Evolutionary conservation across 202 grass and related monocot species (phyloP), one percentile per base, ranked within the genome.

Genomic region (Hordeum pubiflorum): DNA sequence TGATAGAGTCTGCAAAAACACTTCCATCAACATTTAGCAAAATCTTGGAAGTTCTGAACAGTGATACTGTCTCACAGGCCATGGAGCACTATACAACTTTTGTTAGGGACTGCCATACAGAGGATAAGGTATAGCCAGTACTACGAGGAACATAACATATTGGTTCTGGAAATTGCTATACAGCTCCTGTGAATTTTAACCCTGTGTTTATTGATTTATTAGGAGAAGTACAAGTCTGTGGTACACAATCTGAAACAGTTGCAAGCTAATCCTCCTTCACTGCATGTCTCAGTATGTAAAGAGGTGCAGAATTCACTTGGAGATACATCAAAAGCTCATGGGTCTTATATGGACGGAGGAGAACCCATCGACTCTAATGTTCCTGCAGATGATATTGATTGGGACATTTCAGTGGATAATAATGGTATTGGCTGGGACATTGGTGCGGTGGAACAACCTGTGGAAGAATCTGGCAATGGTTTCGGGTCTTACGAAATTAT

Each of bases 381-480:
- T 32, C 50, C 82, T 55, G 70, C 80, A 36, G 87, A 89, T 48
- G 90, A 85, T 83, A 99, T 99, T 41, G 92, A 99, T 78, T 99
- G 96, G 96, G 87, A 95, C 63, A 91, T 99, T 78, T 93, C 90
- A 60, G 80, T 91, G 46, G 92, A 96, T 72, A 83, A 87, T 71
- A 75, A 88, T 87, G 92, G 87, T 89, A 96, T 99, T 55, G 89
- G 93, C 75, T 93, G 92, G 92, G 92, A 99, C 59, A 90, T 99
- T 83, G 92, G 85, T 90, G 40, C 86, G 48, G 86, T 91, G 54
- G 91, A 94, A 79, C 82, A 86, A 73, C 81, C 88, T 81, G 37
- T 79, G 0, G 94, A 97, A 81, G 94, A 90, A 87, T 81, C 91
- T 69, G 89, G 83, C 31, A 22, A 90, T 21, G 86, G 81, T 41